Evolutionary conservation across 2,329 filamentous ascomycete species (phyloP).

Genomic region (Penicillium sp.): DNA sequence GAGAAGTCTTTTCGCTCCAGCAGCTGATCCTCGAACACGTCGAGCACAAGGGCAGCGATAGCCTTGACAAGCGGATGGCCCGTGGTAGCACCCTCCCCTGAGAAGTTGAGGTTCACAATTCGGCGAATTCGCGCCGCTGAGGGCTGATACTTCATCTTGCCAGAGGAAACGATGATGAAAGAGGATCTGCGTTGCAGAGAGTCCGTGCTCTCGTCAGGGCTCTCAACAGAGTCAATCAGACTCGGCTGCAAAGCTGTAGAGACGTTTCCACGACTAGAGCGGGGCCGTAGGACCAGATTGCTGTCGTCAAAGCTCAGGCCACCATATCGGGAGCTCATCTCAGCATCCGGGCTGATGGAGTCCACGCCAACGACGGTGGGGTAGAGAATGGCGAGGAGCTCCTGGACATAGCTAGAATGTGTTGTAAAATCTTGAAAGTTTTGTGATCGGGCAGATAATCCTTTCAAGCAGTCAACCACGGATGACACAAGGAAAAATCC

Average conservation of each 20-base stretch:
- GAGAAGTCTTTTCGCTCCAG: slow-evolving; percentile 86
- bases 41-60: slow-evolving; percentile 74
- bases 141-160: slow-evolving; percentile 60
- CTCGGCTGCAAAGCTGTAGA: slow-evolving; percentile 72
- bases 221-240: slow-evolving; percentile 56
- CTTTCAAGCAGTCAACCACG: slow-evolving; percentile 75
- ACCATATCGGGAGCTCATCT: slow-evolving; percentile 81
- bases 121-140: slow-evolving; percentile 66
- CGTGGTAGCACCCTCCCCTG: slow-evolving; percentile 49
- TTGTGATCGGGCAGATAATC: slow-evolving; percentile 74
- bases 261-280: slow-evolving; percentile 56
- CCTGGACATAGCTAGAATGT: slow-evolving; percentile 77
- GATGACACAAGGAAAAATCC: slow-evolving; percentile 65
- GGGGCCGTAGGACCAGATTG: slow-evolving; percentile 79
- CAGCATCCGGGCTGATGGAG: slow-evolving; percentile 77
- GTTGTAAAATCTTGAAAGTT: slow-evolving; percentile 82
- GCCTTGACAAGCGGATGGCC: slow-evolving; percentile 74
- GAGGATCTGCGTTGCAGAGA: slow-evolving; percentile 80
- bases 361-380: slow-evolving; percentile 87
- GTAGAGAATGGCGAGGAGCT: slow-evolving; percentile 78
- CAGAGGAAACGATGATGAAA: slow-evolving; percentile 81
- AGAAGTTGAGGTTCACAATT: slow-evolving; percentile 61
- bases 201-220: slow-evolving; percentile 54
- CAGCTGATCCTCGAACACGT: slow-evolving; percentile 83
- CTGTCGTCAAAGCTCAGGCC: slow-evolving; percentile 81